Evolutionary conservation across 176 grass and related monocot species (phyloP).

Genomic region (Ensete ventricosum): DNA sequence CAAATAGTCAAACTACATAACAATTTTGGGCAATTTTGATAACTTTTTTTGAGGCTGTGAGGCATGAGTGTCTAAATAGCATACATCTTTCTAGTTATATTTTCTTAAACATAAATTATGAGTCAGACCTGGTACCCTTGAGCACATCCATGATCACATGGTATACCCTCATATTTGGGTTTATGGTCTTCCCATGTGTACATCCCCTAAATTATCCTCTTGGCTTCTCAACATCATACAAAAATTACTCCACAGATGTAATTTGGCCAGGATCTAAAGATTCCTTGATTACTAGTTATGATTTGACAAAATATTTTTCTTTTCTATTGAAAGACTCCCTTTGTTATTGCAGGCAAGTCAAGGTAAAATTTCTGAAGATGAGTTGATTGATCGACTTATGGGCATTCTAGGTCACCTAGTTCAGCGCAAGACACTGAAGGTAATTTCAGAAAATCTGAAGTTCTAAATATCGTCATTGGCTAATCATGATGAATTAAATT

Average conservation of each 20-base stretch:
- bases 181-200: too few species aligned
- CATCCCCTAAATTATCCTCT: too few species aligned
- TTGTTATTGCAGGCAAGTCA: conserved; percentile 57
- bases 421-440: conserved; percentile 85
- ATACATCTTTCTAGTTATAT: background rate
- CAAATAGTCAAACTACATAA: background rate
- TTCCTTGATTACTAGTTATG: too few species aligned
- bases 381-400: conserved; percentile 81
- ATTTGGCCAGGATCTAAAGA: too few species aligned
- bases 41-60: background rate
- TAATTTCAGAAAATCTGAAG: conserved; percentile 12
- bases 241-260: too few species aligned
- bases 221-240: too few species aligned
- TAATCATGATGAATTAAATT: background rate
- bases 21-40: background rate
- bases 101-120: background rate
- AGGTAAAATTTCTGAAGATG: conserved; percentile 75
- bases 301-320: too few species aligned
- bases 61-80: background rate
- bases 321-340: too few species aligned
- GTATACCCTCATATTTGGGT: background rate
- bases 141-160: too few species aligned
- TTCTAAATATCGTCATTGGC: background rate
- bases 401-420: conserved; percentile 94
- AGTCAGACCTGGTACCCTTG: too few species aligned